phyloP scores from a whole-genome alignment of 2,329 filamentous ascomycete genomes.

The Aspergillus tamarii region DNA sequence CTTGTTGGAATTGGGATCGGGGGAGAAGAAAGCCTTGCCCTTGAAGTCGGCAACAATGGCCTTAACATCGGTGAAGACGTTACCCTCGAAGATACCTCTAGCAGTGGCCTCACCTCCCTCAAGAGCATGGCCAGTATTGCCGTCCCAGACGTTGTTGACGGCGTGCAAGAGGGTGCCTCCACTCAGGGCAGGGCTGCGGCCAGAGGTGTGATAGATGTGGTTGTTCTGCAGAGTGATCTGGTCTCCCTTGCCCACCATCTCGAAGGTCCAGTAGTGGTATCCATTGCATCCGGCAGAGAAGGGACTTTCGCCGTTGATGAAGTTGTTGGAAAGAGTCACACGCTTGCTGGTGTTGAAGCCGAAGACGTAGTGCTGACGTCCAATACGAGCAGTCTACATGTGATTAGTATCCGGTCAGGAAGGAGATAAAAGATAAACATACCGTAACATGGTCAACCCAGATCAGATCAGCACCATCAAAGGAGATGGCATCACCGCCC shows the following conservation, averaged over 20 bases:
- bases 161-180: conserved; percentile 62
- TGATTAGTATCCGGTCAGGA: not conserved
- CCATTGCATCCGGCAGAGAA: conserved; percentile 62
- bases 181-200: conserved; percentile 60
- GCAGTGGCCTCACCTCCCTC: conserved; percentile 35
- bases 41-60: not conserved
- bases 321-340: conserved; percentile 63
- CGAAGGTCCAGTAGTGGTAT: conserved; percentile 53
- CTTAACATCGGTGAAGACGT: not conserved
- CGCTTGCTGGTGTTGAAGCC: conserved; percentile 57
- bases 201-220: conserved; percentile 63
- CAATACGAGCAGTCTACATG: conserved; percentile 54
- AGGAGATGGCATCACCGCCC: conserved; percentile 60
- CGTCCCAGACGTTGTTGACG: conserved; percentile 63
- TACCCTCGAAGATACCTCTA: not conserved
- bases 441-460: conserved; percentile 54
- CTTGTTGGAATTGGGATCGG: not conserved
- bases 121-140: conserved; percentile 60
- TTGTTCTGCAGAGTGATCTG: conserved; percentile 61
- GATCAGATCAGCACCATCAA: conserved; percentile 43
- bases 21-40: not conserved
- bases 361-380: conserved; percentile 63
- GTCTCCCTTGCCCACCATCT: conserved; percentile 57
- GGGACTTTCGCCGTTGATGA: conserved; percentile 58
- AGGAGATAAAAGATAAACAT: not conserved